Evolutionary conservation across 495 filamentous ascomycete species (phyloP), one percentile per base, ranked within the genome.

Genomic region (Xylaria telfairii): DNA sequence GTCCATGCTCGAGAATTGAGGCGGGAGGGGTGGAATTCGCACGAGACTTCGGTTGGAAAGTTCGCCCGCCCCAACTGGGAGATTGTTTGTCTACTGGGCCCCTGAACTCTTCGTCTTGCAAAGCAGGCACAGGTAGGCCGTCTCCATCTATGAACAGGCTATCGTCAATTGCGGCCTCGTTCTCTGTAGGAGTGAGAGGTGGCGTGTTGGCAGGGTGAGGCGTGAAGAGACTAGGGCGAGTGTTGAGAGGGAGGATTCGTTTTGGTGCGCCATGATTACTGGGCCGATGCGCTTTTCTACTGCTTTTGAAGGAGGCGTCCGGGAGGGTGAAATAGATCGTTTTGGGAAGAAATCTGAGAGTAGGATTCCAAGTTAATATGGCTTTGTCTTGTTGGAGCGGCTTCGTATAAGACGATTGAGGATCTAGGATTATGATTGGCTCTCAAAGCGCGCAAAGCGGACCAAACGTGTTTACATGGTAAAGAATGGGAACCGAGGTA

Each of bases 261-360:
- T 75, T 79, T 44, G 75, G 60, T 37, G 75, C 17, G 44, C 75
- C 72, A 51, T 67, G 62, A 61, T 77, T 57, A 61, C 76, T 80
- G 74, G 76, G 73, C 19, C 72, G 78, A 28, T 15, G 34, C 26
- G 30, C 37, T 51, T 65, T 30, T 41, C 12, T 28, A 9, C 49
- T n/a, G 13, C 26, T 59, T 28, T 26, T 44, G 34, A 26, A 75
- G 76, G 68, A 79, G 80, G 56, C 42, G 69, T 80, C 77, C 13
- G 79, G 85, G 44, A 80, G 84, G 66, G 67, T 84, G 80, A 97
- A 98, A 76, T 95, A 90, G 72, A 97, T 84, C 3, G 95, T 98
- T 76, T 96, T 92, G 7, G 95, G 95, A 34, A 97, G 89, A 78
- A 96, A 96, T 53, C 95, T 97, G 42, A 34, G 39, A 34, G 47